These are phyloP conservation scores for Talaromyces sp. DNA, from an alignment of 2,329 filamentous ascomycete species.

Conservation along the genomic window DNA sequence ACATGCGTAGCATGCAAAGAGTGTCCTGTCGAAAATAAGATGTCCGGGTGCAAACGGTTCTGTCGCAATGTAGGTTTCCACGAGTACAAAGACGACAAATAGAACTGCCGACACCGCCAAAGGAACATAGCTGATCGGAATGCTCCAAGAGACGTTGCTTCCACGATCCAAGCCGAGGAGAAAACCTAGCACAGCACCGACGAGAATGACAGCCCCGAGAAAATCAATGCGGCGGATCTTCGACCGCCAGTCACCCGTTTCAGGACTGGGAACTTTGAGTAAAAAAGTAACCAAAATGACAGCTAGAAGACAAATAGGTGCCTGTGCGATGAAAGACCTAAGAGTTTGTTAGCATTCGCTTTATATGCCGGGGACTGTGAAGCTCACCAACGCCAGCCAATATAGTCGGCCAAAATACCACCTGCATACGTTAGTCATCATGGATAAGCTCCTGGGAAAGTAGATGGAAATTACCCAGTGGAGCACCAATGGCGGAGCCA, in stretches of 20 bases:
- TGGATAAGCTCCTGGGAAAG: not conserved
- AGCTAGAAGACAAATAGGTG: conserved; percentile 61
- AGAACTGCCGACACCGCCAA: conserved; percentile 52
- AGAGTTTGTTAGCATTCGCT: not conserved
- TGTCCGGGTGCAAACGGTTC: conserved; percentile 71
- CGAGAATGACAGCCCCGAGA: conserved; percentile 60
- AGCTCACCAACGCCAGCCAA: conserved; percentile 12
- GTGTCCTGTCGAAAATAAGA: conserved; percentile 61
- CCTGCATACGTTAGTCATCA: conserved; percentile 35
- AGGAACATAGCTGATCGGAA: conserved; percentile 52
- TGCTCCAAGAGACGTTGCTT: conserved; percentile 63
- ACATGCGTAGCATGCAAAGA: conserved; percentile 62
- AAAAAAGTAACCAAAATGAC: conserved; percentile 58
- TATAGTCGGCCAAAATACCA: conserved; percentile 58
- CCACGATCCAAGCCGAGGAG: conserved; percentile 67
- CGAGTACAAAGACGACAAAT: conserved; percentile 60
- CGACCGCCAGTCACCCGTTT: conserved; percentile 56
- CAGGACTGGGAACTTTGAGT: conserved; percentile 54
- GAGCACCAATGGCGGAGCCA: conserved; percentile 64
- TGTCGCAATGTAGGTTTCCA: conserved; percentile 62
- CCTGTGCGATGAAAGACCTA: conserved; percentile 61
- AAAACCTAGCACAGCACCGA: conserved; percentile 59
- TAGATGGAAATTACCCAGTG: conserved; percentile 44
- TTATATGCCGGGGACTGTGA: not conserved
- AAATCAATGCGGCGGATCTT: conserved; percentile 69